Evolutionary conservation across 2,329 filamentous ascomycete genomes (phyloP).

Genomic region (Exophiala calicioides): DNA sequence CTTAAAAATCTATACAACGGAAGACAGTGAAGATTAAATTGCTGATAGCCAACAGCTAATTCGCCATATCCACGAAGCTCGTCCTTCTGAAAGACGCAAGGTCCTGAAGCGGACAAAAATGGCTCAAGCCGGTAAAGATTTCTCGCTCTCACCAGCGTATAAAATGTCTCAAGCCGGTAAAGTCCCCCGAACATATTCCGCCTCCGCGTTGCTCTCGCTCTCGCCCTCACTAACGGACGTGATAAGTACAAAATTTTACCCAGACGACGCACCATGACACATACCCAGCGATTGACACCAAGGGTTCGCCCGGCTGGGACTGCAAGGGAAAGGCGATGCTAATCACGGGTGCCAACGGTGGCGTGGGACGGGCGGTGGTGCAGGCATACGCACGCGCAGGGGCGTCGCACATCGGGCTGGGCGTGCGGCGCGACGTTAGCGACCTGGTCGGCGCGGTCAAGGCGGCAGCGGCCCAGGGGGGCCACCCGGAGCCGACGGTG

Average conservation of each 20-base stretch:
- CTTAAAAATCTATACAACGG: too few relatives aligned
- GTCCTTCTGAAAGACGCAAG: too few relatives aligned
- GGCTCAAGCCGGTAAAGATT: constrained; percentile 6
- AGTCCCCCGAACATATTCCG: constrained; percentile 4
- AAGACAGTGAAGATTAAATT: too few relatives aligned
- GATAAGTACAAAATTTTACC: constrained; percentile 14
- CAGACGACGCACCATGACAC: constrained; percentile 46
- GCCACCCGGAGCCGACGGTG: constrained; percentile 34
- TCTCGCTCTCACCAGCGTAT: constrained; percentile 9
- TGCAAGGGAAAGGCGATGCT: constrained; percentile 38
- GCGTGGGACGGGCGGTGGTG: constrained; percentile 39
- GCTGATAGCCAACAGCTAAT: too few relatives aligned
- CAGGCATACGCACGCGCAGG: constrained; percentile 36
- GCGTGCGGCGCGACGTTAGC: constrained; percentile 30
- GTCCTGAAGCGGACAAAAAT: constrained; percentile 6
- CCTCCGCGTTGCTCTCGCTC: constrained; percentile 2
- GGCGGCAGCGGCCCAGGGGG: constrained; percentile 31
- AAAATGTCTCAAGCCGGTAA: constrained; percentile 9
- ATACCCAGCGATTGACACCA: constrained; percentile 54
- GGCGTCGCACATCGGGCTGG: constrained; percentile 39
- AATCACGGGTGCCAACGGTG: constrained; percentile 40
- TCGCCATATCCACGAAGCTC: too few relatives aligned
- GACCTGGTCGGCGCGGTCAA: constrained; percentile 28
- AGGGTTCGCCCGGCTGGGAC: constrained; percentile 29
- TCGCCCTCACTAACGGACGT: constrained; percentile 6